Evolutionary conservation across 2,329 filamentous ascomycete genomes (phyloP).

Genomic region (Monosporascus sp.): DNA sequence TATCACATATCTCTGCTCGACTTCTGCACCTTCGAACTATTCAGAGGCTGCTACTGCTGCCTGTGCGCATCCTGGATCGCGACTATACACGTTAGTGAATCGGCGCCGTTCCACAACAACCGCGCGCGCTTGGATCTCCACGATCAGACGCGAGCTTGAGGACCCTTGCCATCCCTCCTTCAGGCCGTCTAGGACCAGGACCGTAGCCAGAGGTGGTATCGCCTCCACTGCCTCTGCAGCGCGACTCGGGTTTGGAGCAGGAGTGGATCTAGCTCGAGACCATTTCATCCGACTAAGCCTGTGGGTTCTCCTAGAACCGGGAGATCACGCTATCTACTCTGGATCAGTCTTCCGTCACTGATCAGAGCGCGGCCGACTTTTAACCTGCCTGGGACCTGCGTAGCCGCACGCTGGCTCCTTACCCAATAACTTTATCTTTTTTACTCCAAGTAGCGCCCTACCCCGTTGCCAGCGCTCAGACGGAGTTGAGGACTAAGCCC

Average conservation of each 20-base stretch:
- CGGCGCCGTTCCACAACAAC: not conserved
- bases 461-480: slow-evolving; percentile 22
- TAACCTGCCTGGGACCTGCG: slow-evolving; percentile 25
- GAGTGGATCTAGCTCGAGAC: slow-evolving; percentile 20
- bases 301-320: slow-evolving; percentile 15
- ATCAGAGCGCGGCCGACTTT: slow-evolving; percentile 29
- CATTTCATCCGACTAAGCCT: slow-evolving; percentile 23
- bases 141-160: not conserved
- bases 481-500: slow-evolving; percentile 30
- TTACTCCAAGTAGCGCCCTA: slow-evolving; percentile 22
- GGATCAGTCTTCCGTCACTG: slow-evolving; percentile 24
- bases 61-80: not conserved
- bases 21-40: not conserved
- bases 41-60: not conserved
- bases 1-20: not conserved
- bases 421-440: slow-evolving; percentile 28
- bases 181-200: slow-evolving; percentile 11
- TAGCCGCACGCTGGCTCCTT: slow-evolving; percentile 26
- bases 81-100: not conserved
- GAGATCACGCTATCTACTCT: slow-evolving; percentile 28
- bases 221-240: slow-evolving; percentile 19
- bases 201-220: slow-evolving; percentile 7
- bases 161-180: slow-evolving; percentile 17
- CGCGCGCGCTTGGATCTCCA: not conserved
- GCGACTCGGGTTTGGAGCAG: slow-evolving; percentile 22